Evolutionary conservation across 768 basidiomycete genomes (phyloP).

Genomic region (Dentipellis fragilis): DNA sequence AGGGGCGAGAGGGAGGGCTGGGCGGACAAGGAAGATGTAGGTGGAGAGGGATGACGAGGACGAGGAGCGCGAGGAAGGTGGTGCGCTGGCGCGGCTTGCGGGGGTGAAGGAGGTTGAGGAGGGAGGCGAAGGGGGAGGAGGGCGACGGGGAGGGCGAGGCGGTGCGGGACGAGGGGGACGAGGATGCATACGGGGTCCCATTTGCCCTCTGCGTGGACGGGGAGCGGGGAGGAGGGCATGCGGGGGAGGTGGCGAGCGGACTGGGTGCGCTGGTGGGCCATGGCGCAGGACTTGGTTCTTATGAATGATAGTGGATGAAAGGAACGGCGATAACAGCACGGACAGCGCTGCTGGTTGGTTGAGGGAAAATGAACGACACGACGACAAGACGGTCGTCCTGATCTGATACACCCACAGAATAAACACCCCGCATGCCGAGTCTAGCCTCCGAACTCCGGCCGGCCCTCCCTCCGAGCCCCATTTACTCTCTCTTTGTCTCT

Average conservation of each 20-base stretch:
- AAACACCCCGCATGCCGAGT: too few species aligned
- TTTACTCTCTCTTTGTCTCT: too few species aligned
- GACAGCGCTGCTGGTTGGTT: too few species aligned
- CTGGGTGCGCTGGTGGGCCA: constrained; percentile 10
- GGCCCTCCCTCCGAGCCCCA: too few species aligned
- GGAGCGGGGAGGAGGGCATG: constrained; percentile 3
- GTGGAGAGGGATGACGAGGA: constrained; percentile 6
- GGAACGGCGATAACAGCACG: not conserved
- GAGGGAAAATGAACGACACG: too few species aligned
- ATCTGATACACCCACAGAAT: too few species aligned
- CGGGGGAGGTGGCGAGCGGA: constrained; percentile 7
- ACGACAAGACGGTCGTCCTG: too few species aligned
- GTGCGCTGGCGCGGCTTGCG: constrained; percentile 10
- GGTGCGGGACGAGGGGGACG: not conserved
- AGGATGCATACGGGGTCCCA: not conserved
- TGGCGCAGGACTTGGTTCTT: constrained; percentile 4
- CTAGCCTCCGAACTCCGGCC: too few species aligned
- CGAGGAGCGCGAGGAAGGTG: constrained; percentile 10
- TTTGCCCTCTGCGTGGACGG: not conserved
- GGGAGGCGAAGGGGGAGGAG: not conserved
- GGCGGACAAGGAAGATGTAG: constrained; percentile 10
- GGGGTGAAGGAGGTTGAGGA: constrained; percentile 7
- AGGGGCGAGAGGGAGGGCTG: constrained; percentile 1
- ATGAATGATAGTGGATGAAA: constrained; percentile 1
- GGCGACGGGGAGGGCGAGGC: not conserved